Base-by-base conservation (phyloP, 768 basidiomycete genomes). In the Lentinula detonsa region DNA sequence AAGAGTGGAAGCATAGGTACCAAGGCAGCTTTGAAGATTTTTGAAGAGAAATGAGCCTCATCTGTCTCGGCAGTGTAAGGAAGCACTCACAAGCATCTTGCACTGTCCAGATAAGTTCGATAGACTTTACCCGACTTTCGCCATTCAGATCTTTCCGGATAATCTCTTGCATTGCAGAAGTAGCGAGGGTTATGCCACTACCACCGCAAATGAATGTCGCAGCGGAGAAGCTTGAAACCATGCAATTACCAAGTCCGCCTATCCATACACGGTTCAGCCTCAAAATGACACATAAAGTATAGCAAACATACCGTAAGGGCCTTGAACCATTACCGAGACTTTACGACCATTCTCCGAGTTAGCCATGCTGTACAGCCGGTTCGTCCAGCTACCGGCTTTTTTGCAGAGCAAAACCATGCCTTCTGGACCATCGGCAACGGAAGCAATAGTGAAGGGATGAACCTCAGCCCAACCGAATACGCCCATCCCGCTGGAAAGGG, bases 381-480 rank as follows among this genome's bases (percentile, higher is more conserved):
- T 66, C 6, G 84, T 83, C 79, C 82, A 86, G 15, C 35, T 33
- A 16, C 39, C 45, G 37, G 74, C 68, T 42, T 71, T 76, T 69
- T 84, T 85, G 58, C 74, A 76, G 68, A 84, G 72, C 60, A 86
- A 65, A 10, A 79, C 76, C 61, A 86, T 56, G 0, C 83, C 82
- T 33, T 81, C 78, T 10, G 71, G 71, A 23, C 69, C 72, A 11
- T 69, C 83, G 2, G 82, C 69, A 1, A 77, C 78, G 48, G 76
- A 79, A 2, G 84, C 79, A 56, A 87, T 83, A 4, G 86, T 83
- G 69, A 86, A 87, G 1, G 85, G 86, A 59, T 88, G 86, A 7
- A 69, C 69, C 64, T 85, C 81, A 9, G 76, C 66, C 72, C 77
- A 74, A 9, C 73, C 76, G 46, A 70, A 65, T 45, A 68, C 39